phyloP scores from a whole-genome alignment of 179 eudicot genomes.

The Carnegiea gigantea region DNA sequence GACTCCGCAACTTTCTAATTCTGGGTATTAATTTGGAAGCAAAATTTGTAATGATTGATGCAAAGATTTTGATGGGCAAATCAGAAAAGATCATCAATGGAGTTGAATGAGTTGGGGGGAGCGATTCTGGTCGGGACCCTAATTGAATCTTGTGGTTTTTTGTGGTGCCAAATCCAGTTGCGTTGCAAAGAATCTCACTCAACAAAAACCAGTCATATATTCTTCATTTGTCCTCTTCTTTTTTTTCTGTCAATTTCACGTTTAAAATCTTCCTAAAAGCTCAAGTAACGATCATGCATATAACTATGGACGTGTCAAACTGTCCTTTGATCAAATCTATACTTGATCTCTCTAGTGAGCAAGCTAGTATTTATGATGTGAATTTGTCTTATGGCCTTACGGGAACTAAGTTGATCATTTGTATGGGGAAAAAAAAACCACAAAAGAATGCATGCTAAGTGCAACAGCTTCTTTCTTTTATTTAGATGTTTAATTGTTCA shows the following conservation, averaged over 20 bases:
- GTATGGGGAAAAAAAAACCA: too few species aligned
- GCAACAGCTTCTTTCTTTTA: too few species aligned
- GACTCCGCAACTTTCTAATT: slow-evolving; percentile 25
- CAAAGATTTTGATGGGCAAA: slow-evolving; percentile 1
- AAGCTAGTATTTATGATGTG: too few species aligned
- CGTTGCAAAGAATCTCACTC: slow-evolving; percentile 44
- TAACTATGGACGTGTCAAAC: background rate
- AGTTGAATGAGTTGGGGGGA: background rate
- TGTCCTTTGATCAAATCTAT: too few species aligned
- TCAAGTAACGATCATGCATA: background rate
- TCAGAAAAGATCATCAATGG: slow-evolving; percentile 11
- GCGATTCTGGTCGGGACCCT: slow-evolving; percentile 28
- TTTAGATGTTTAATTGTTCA: too few species aligned
- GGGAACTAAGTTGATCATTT: too few species aligned
- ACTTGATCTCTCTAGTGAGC: too few species aligned
- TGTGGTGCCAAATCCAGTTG: slow-evolving; percentile 36
- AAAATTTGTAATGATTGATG: background rate
- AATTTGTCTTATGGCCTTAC: too few species aligned
- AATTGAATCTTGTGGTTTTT: slow-evolving; percentile 39
- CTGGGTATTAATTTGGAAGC: background rate
- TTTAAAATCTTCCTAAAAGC: background rate
- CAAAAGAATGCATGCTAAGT: too few species aligned
- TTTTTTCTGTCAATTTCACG: background rate
- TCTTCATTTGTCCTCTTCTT: background rate
- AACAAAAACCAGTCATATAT: slow-evolving; percentile 16